Conservation (phyloP, 2,329 filamentous ascomycete genomes). For the Neoascochyta sp. region DNA sequence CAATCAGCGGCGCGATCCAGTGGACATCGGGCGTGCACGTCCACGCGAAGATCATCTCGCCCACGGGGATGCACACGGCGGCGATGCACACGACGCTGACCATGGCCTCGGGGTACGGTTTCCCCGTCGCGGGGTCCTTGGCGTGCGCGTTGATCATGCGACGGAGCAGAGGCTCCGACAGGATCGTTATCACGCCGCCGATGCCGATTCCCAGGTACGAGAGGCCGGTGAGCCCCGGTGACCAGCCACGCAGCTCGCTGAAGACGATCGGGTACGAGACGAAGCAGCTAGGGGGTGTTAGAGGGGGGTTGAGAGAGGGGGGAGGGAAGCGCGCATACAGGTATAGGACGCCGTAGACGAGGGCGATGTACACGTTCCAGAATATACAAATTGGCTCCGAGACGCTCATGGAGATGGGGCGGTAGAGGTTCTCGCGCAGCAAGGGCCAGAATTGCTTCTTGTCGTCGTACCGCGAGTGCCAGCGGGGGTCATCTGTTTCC, state of each 20-base stretch:
- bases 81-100: constrained; percentile 77
- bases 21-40: constrained; percentile 69
- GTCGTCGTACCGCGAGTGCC: constrained; percentile 77
- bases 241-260: constrained; percentile 70
- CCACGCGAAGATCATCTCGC: constrained; percentile 85
- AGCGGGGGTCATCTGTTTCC: constrained; percentile 71
- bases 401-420: constrained; percentile 72
- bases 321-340: too few species aligned
- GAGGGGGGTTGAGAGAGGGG: too few species aligned
- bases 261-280: constrained; percentile 88
- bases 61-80: constrained; percentile 67
- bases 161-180: constrained; percentile 64
- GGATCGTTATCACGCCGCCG: constrained; percentile 52
- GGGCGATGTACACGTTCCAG: constrained; percentile 67
- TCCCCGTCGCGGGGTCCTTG: constrained; percentile 70
- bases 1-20: constrained; percentile 75
- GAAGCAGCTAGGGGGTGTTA: too few species aligned
- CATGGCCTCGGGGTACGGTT: constrained; percentile 72
- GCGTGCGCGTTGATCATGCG: constrained; percentile 73
- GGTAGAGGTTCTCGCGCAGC: constrained; percentile 69
- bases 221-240: constrained; percentile 66
- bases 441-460: constrained; percentile 61
- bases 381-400: constrained; percentile 85
- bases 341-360: constrained; percentile 83
- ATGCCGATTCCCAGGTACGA: constrained; percentile 70